phyloP scores from a whole-genome alignment of 768 basidiomycete species.

The Auricularia cornea region DNA sequence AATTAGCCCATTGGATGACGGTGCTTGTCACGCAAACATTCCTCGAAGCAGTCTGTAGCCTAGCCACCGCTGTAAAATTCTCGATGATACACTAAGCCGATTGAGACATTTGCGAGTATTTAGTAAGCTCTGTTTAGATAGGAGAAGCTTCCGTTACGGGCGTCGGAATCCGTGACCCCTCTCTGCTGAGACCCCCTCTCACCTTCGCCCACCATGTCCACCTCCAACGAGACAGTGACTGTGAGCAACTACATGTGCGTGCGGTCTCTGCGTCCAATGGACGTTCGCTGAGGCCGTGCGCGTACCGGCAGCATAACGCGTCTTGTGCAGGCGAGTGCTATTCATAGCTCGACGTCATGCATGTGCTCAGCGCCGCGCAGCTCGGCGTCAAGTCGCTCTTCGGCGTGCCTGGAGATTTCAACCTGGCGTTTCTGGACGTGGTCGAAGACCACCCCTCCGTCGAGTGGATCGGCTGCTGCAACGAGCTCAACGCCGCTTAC shows the following conservation, averaged over 20 bases:
- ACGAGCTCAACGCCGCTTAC: constrained; percentile 81
- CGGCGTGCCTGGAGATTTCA: constrained; percentile 84
- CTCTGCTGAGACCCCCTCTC: no score
- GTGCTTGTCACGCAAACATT: no score
- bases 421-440: constrained; percentile 58
- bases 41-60: no score
- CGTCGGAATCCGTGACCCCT: no score
- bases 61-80: no score
- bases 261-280: neutral
- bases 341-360: neutral
- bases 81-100: no score
- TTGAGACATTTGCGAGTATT: no score
- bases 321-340: neutral
- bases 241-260: neutral
- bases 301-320: neutral
- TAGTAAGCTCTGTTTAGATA: no score
- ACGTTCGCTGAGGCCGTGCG: neutral
- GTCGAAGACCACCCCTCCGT: constrained; percentile 73
- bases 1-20: no score
- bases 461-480: constrained; percentile 84
- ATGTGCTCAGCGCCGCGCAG: constrained; percentile 35
- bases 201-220: neutral
- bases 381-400: constrained; percentile 73
- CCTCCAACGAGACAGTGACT: neutral
- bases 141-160: no score